A percentile compares a stretch with the other conserved stretches of the same genome.
Evolutionary conservation across 2,329 filamentous ascomycete genomes (phyloP).

Genomic region (Furcasterigmium furcatum): DNA sequence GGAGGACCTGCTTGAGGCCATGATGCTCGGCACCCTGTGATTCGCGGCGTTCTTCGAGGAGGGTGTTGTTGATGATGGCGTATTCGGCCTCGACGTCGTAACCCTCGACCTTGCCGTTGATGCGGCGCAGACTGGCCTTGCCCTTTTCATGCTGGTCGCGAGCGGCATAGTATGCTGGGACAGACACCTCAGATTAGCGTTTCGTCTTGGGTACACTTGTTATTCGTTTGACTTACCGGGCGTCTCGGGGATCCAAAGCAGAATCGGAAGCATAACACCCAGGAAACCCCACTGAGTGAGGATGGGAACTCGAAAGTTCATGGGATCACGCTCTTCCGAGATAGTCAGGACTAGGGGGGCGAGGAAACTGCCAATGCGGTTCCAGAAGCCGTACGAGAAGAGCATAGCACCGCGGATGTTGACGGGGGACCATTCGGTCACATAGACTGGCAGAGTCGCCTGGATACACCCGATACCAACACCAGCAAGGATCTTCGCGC

Average conservation of each 20-base stretch:
- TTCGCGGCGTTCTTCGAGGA: constrained; percentile 18
- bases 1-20: constrained; percentile 19
- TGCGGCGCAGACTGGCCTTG: constrained; percentile 10
- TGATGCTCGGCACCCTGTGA: constrained; percentile 1
- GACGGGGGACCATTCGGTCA: constrained; percentile 36
- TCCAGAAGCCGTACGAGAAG: constrained; percentile 41
- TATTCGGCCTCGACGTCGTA: constrained; percentile 24
- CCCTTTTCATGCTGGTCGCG: constrained; percentile 15
- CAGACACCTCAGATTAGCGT: not conserved
- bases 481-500: constrained; percentile 27
- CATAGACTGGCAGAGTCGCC: constrained; percentile 34
- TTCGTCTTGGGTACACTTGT: not conserved
- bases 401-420: constrained; percentile 34
- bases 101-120: constrained; percentile 18
- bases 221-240: constrained; percentile 20
- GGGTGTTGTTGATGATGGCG: constrained; percentile 13
- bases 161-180: constrained; percentile 25
- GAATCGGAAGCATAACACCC: constrained; percentile 33
- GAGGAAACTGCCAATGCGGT: constrained; percentile 35
- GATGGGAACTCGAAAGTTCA: constrained; percentile 33
- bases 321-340: constrained; percentile 22
- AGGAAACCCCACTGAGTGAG: constrained; percentile 42
- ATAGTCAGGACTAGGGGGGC: constrained; percentile 34
- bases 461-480: constrained; percentile 39
- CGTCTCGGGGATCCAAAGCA: constrained; percentile 31